Evolutionary conservation across 352 stramenopile species (phyloP), one percentile per base, ranked within the genome.

Genomic region (Aphanomyces invadans): DNA sequence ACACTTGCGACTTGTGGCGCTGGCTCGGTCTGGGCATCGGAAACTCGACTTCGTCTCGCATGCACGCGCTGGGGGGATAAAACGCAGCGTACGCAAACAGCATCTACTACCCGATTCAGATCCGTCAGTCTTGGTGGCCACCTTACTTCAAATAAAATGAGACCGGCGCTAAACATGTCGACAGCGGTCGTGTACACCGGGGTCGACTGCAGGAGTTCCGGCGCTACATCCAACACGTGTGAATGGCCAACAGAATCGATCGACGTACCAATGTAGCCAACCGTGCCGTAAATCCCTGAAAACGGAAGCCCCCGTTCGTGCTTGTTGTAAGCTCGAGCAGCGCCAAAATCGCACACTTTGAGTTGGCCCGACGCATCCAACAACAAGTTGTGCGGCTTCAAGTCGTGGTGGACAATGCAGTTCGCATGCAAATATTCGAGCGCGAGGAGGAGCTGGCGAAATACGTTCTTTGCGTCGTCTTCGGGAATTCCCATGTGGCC

Each of bases 341-440:
- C 81, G 21, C 86, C 86, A 74, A 94, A 94, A 66, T 94, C 86
- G 42, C 83, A 90, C 29, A 94, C 59, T 61, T 94, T 94, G 28
- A 92, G 72, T 23, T 44, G 62, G 39, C 74, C 70, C 29, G 75
- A 70, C 23, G 80, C 70, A 42, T 87, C 75, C 28, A 94, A 63
- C 38, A 94, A 61, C 15, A 94, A 70, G 64, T 94, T 94, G 62
- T 87, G 73, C 3, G 88, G 88, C 69, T 97, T 96, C 59, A 97
- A 88, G 70, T 97, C 90, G 53, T 92, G 86, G 70, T 97, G 90
- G 15, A 97, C 76, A 56, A 97, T 92, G 71, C 87, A 76, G 70
- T 87, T 76, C 25, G 44, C 33, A 64, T 90, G 81, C 36, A 90
- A 68, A 38, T 90, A 90, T 46, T 84, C 77, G 11, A 90, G 75